Percentiles rank a stretch among this genome's conserved stretches.
Evolutionary conservation across 2,329 filamentous ascomycete species (phyloP).

Genomic region (Diaporthe ilicicola): DNA sequence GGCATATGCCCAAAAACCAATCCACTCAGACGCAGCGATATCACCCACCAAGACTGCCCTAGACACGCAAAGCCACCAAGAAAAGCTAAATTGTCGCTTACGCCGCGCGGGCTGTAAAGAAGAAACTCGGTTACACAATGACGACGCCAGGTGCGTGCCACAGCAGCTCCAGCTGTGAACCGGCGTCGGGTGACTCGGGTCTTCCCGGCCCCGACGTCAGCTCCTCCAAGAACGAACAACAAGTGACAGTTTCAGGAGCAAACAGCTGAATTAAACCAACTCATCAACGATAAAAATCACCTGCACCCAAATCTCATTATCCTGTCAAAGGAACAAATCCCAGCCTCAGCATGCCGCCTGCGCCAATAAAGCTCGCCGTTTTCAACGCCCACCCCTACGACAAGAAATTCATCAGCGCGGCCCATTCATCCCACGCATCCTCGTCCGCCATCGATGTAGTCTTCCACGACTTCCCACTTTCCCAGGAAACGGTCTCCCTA

Average conservation of each 20-base stretch:
- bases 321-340: neutral
- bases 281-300: too few species aligned
- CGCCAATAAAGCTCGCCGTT: conserved; percentile 64
- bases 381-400: conserved; percentile 74
- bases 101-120: neutral
- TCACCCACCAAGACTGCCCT: neutral
- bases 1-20: neutral
- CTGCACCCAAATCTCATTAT: neutral
- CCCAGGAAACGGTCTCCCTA: conserved; percentile 63
- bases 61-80: neutral
- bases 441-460: conserved; percentile 53
- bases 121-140: neutral
- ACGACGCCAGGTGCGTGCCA: neutral
- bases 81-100: neutral
- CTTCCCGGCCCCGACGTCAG: conserved; percentile 13
- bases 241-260: neutral
- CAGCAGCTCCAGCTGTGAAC: neutral
- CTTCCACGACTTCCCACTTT: conserved; percentile 68
- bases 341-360: conserved; percentile 11
- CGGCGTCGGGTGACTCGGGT: neutral
- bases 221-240: neutral
- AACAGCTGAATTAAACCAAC: too few species aligned
- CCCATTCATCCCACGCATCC: conserved; percentile 45
- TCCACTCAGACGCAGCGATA: conserved; percentile 1
- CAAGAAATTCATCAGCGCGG: conserved; percentile 59